Conservation (phyloP, 2,329 filamentous ascomycete genomes). For the Aureobasidium melanogenum region DNA sequence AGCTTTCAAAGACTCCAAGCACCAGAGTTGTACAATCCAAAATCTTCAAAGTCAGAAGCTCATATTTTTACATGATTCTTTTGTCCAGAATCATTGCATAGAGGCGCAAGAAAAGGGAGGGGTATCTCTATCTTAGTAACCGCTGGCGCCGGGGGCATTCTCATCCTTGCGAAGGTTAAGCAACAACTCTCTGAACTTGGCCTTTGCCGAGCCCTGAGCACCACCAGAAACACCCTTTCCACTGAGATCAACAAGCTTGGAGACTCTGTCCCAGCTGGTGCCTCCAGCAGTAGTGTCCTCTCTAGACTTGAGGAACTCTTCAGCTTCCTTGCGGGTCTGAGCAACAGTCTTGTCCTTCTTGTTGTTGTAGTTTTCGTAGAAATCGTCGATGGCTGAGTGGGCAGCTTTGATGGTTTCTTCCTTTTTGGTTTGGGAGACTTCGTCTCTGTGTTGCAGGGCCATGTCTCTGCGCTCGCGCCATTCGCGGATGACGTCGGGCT, state of each 20-base stretch:
- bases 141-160: conserved; percentile 59
- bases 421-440: conserved; percentile 75
- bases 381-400: conserved; percentile 92
- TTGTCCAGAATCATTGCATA: neutral
- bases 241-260: conserved; percentile 93
- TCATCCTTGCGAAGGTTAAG: conserved; percentile 86
- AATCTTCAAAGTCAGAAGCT: neutral
- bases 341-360: conserved; percentile 91
- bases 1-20: neutral
- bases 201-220: conserved; percentile 84
- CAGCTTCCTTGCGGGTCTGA: conserved; percentile 83
- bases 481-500: conserved; percentile 77
- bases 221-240: conserved; percentile 85
- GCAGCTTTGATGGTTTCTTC: conserved; percentile 80
- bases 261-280: conserved; percentile 97
- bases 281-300: conserved; percentile 92
- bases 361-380: conserved; percentile 98
- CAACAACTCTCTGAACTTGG: conserved; percentile 87
- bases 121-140: conserved; percentile 24
- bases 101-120: neutral
- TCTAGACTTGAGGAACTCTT: conserved; percentile 78
- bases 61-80: neutral
- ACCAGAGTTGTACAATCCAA: neutral
- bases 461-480: conserved; percentile 89
- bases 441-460: conserved; percentile 71